Evolutionary conservation across 2,329 filamentous ascomycete genomes (phyloP).

Genomic region (Sporothrix pallida): DNA sequence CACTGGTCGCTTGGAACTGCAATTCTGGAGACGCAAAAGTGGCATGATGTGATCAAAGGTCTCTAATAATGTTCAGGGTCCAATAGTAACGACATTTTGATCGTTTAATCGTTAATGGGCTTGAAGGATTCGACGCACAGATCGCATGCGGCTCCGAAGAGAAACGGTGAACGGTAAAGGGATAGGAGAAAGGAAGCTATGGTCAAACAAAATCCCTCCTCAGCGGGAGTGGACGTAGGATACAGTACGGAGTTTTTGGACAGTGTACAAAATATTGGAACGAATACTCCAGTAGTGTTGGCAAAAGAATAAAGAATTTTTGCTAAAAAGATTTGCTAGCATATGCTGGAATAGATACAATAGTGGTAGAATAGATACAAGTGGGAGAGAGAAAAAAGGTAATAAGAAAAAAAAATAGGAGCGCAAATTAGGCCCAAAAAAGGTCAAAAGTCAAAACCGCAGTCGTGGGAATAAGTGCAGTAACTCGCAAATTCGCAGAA

Average conservation of each 20-base stretch:
- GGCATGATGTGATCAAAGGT: conserved; percentile 5
- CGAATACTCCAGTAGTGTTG: neutral
- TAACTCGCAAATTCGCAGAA: neutral
- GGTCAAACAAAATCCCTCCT: neutral
- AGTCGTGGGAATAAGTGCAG: neutral
- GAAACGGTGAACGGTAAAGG: neutral
- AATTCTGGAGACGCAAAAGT: conserved; percentile 5
- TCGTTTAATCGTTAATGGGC: neutral
- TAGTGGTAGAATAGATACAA: neutral
- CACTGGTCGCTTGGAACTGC: neutral
- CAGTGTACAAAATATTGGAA: neutral
- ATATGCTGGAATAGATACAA: neutral
- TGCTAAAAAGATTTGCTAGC: neutral
- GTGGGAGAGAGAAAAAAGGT: neutral
- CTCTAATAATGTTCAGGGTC: neutral
- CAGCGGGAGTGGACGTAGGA: neutral
- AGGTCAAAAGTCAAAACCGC: neutral
- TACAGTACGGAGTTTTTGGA: too few relatives aligned
- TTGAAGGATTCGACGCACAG: neutral
- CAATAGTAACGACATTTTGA: neutral
- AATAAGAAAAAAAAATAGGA: neutral
- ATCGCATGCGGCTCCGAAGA: conserved; percentile 8
- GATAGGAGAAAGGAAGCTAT: neutral
- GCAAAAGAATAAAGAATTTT: neutral
- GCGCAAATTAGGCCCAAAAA: neutral